These are phyloP conservation scores for Fusarium hostae DNA, from an alignment of 2,329 filamentous ascomycete species.

Conservation along the genomic window DNA sequence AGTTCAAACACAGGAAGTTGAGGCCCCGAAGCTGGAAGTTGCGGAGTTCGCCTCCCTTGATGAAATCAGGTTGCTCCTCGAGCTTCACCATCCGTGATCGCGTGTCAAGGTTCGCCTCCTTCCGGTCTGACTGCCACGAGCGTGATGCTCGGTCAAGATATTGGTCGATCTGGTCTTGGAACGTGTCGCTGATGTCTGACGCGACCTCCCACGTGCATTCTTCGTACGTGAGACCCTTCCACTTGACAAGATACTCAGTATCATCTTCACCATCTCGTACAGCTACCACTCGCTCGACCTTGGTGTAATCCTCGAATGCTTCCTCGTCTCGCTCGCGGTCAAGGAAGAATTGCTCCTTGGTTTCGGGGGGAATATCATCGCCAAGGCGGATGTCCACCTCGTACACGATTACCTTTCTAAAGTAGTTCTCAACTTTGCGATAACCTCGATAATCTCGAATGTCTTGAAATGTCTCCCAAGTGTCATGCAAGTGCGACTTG, in stretches of 20 bases:
- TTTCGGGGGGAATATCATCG: slow-evolving; percentile 81
- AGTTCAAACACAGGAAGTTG: slow-evolving; percentile 96
- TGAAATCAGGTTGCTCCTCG: slow-evolving; percentile 85
- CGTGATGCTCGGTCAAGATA: slow-evolving; percentile 86
- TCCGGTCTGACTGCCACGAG: slow-evolving; percentile 81
- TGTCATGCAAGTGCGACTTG: slow-evolving; percentile 93
- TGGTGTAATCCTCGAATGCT: slow-evolving; percentile 87
- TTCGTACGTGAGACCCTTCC: slow-evolving; percentile 94
- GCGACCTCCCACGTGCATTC: slow-evolving; percentile 93
- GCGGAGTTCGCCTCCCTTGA: slow-evolving; percentile 84
- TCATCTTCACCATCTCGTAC: slow-evolving; percentile 82
- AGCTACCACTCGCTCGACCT: slow-evolving; percentile 93
- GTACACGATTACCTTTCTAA: slow-evolving; percentile 81
- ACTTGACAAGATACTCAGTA: slow-evolving; percentile 93
- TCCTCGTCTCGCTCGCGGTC: slow-evolving; percentile 92
- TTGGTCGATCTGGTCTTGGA: slow-evolving; percentile 90
- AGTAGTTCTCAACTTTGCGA: slow-evolving; percentile 95
- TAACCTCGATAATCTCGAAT: slow-evolving; percentile 83
- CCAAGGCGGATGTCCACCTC: slow-evolving; percentile 83
- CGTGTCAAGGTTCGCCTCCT: slow-evolving; percentile 79
- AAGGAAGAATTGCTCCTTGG: slow-evolving; percentile 93
- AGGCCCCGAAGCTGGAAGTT: slow-evolving; percentile 94
- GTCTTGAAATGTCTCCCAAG: slow-evolving; percentile 85
- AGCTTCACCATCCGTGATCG: slow-evolving; percentile 79
- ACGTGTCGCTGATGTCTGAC: slow-evolving; percentile 77